Base-by-base conservation (phyloP, 352 stramenopile genomes). In the Phytophthora uliginosa region DNA sequence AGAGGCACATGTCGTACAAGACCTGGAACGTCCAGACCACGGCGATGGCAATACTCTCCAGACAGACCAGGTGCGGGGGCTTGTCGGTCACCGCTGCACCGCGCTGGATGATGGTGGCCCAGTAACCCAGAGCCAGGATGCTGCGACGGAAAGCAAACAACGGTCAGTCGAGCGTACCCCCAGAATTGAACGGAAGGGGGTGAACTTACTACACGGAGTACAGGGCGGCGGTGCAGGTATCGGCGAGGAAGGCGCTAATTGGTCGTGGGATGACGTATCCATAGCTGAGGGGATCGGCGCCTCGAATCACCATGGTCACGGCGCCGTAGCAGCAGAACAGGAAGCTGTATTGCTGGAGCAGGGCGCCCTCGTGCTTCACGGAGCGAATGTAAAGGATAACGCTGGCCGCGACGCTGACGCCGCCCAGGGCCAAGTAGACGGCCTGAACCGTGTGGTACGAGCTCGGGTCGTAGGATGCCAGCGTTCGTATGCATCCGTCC, bases 171-270 rank as follows among this genome's bases (percentile, higher is more conserved):
- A 57, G 7, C 17, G 12, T 50, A 2, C 10, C 54, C 18, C 31
- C 31, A 18, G 51, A 18, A 59, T 15, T 20, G 31, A 54, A 15
- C 4, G 45, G 17, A 55, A 56, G 15, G 20, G 22, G 50, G 2
- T 24, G 18, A 34, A 88, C 78, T 58, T 82, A 85, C 77, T 83
- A 88, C 42, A 88, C 76, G 13, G 80, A 83, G 63, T 85, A 85
- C 12, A 88, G 73, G 17, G 77, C 80, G 17, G 78, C 75, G 24
- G 80, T 88, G 69, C 80, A 88, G 2, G 80, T 80, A 66, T 84
- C 76, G 12, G 74, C 73, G 48, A 88, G 71, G 53, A 82, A 84
- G 18, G 58, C 67, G 28, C 69, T 76, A 50, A 88, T 77, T 12
- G 77, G 69, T 22, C 69, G 80, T 6, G 78, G 77, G 22, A 88